Evolutionary conservation across 495 filamentous ascomycete genomes (phyloP), one percentile per base, ranked within the genome.

Genomic region (Penicillium cataractarum): DNA sequence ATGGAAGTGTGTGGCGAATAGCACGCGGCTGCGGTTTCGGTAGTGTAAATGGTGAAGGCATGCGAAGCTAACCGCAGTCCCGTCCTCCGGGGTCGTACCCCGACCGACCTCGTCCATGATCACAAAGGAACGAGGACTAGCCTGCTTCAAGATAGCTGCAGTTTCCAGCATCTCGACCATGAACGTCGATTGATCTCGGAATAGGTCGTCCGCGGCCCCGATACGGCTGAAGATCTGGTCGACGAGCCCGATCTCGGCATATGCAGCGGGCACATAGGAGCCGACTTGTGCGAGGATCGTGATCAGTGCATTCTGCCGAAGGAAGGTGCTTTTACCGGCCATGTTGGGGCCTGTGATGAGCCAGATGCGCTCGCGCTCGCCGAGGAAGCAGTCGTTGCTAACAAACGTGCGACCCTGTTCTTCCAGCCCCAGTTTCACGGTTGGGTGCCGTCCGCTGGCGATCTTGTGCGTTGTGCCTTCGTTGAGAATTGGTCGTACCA

Each of bases 341-440:
- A 99, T 99, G 78, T 99, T 99, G n/a, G 96, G 95, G 0, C 95
- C 95, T 1, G 94, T 97, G 64, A 99, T 90, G 27, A 99, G 84
- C 89, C 91, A 94, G 44, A 93, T 83, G 4, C 84, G 80, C 65
- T 94, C 90, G 40, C 79, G 67, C 26, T 80, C 82, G 21, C 89
- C 90, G 17, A 97, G 75, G 46, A 90, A 82, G 79, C 92, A 96
- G 75, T 97, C 91, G 59, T 99, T 99, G 55, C 86, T 83, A 31
- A 90, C 88, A 68, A 99, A 99, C 3, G 79, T 86, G 32, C 92
- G 85, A 3, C 95, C 95, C 70, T 92, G 87, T 56, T 90, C 87
- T 60, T 85, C 81, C 0, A 99, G 82, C 0, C 92, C 91, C 22
- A 86, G 80, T 73, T 94, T 93, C 52, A 98, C 95, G 13, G 92